These are phyloP conservation scores for Panus rudis DNA, from an alignment of 768 basidiomycete species.

Conservation along the genomic window DNA sequence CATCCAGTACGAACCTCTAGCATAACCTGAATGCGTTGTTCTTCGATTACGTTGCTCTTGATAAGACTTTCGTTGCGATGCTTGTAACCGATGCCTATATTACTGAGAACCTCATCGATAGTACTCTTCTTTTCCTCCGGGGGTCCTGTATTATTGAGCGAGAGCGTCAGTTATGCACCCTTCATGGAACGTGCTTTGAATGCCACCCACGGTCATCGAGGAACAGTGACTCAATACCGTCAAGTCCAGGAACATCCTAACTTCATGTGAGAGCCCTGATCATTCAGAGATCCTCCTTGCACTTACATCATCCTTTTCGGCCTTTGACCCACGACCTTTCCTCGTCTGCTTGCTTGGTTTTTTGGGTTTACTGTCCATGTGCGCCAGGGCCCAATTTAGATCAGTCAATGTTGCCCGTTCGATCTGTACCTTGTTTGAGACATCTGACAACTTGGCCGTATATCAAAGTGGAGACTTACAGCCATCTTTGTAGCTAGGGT, in stretches of 20 bases:
- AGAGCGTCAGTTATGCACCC: background rate
- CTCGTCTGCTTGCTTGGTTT: slow-evolving; percentile 38
- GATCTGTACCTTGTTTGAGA: slow-evolving; percentile 40
- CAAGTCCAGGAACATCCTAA: slow-evolving; percentile 48
- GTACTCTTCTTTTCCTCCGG: slow-evolving; percentile 37
- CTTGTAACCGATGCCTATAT: slow-evolving; percentile 62
- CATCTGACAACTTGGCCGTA: no score
- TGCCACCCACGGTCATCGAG: slow-evolving; percentile 56
- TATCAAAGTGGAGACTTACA: slow-evolving; percentile 48
- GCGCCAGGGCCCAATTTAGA: slow-evolving; percentile 74
- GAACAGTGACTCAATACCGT: slow-evolving; percentile 57
- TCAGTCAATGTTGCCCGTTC: slow-evolving; percentile 69
- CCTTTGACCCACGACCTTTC: slow-evolving; percentile 32
- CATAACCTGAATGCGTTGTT: slow-evolving; percentile 49
- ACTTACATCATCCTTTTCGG: slow-evolving; percentile 15
- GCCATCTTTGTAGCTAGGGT: slow-evolving; percentile 66
- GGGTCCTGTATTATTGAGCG: slow-evolving; percentile 21
- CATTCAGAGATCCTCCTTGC: background rate
- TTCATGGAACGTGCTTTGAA: background rate
- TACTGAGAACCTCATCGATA: slow-evolving; percentile 48
- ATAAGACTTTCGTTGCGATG: slow-evolving; percentile 72
- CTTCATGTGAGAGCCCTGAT: background rate
- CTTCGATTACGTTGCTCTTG: slow-evolving; percentile 60
- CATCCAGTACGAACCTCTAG: slow-evolving; percentile 34
- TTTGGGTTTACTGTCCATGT: slow-evolving; percentile 40